Base-by-base conservation (phyloP, 371 early-diverging fungal species). In the Enterospora canceri region DNA sequence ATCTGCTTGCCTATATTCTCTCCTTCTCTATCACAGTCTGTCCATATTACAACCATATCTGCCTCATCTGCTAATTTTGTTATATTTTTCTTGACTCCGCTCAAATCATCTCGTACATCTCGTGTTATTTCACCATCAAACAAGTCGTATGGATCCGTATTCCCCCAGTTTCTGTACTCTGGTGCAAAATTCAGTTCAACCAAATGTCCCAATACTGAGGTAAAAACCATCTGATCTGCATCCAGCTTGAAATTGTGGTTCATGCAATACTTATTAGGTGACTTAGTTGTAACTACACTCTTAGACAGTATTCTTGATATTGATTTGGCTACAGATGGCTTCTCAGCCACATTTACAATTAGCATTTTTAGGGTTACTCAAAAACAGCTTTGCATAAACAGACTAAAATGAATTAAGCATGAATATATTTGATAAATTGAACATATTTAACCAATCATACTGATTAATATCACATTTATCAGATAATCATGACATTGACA, bases 21-120 rank as follows among this genome's bases (percentile, higher is more conserved):
- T 19, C 99, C 99, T 79, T 97, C 97, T 46, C 92, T 84, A 83
- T 98, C 99, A 75, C 95, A 94, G 84, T 98, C 99, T 0, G 97
- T 97, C 97, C 97, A 98, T 31, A 97, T 92, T 57, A 93, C 86
- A 29, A 97, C 75, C 40, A 85, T 76, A 19, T 87, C 79, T 0
- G 89, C 83, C 3, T 70, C 62, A 31, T 75, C 51, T 1, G 93
- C 67, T 73, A 90, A 90, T 18, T 76, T 70, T 18, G 82, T 85
- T 0, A 91, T 75, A 0, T 76, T 74, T 61, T 81, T 62, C 40
- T 79, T 73, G 19, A 84, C 72, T 76, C 83, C 24, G 2, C 51
- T 19, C 32, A 62, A 50, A 0, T 75, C 71, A 12, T 61, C 61
- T 18, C 28, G 19, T 5, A 71, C 48, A 30, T 30, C 50, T 24